A percentile compares a stretch with the other conserved stretches of the same genome.
Evolutionary conservation across 495 filamentous ascomycete genomes (phyloP).

Genomic region (Bathelium albidoporum): DNA sequence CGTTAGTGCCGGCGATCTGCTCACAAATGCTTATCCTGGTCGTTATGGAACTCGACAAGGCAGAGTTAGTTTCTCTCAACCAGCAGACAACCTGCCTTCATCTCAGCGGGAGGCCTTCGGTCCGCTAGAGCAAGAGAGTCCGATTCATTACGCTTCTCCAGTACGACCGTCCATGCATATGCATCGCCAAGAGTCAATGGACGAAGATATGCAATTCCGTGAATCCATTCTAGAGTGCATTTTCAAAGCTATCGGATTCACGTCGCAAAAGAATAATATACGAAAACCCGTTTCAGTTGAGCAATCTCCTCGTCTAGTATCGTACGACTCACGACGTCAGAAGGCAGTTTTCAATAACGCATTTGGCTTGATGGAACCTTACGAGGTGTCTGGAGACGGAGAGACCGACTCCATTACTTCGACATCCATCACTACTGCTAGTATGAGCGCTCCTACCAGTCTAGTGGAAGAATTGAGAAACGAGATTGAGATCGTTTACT

Average conservation of each 20-base stretch:
- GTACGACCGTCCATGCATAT: slow-evolving; percentile 40
- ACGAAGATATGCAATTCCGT: slow-evolving; percentile 80
- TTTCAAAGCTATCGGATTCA: slow-evolving; percentile 85
- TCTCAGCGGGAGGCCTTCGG: slow-evolving; percentile 31
- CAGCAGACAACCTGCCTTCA: slow-evolving; percentile 15
- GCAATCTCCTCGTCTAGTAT: slow-evolving; percentile 72
- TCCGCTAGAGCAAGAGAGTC: slow-evolving; percentile 46
- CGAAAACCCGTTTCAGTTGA: slow-evolving; percentile 64
- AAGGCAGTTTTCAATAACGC: slow-evolving; percentile 82
- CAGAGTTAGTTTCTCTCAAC: slow-evolving; percentile 32
- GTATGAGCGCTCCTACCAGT: slow-evolving; percentile 43
- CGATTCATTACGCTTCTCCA: slow-evolving; percentile 36
- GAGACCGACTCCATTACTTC: slow-evolving; percentile 81
- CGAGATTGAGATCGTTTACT: slow-evolving; percentile 97
- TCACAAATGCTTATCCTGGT: slow-evolving; percentile 60
- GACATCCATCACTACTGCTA: slow-evolving; percentile 48
- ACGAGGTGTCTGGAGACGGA: slow-evolving; percentile 69
- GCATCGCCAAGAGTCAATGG: slow-evolving; percentile 60
- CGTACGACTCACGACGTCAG: slow-evolving; percentile 73
- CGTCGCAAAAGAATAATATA: slow-evolving; percentile 49
- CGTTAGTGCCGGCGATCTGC: slow-evolving; percentile 51
- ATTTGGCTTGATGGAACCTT: slow-evolving; percentile 89
- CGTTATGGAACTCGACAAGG: slow-evolving; percentile 41
- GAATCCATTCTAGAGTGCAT: slow-evolving; percentile 90
- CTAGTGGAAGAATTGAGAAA: slow-evolving; percentile 65